Evolutionary conservation across 2,329 filamentous ascomycete species (phyloP), one percentile per base, ranked within the genome.

Genomic region (Claviceps purpurea): DNA sequence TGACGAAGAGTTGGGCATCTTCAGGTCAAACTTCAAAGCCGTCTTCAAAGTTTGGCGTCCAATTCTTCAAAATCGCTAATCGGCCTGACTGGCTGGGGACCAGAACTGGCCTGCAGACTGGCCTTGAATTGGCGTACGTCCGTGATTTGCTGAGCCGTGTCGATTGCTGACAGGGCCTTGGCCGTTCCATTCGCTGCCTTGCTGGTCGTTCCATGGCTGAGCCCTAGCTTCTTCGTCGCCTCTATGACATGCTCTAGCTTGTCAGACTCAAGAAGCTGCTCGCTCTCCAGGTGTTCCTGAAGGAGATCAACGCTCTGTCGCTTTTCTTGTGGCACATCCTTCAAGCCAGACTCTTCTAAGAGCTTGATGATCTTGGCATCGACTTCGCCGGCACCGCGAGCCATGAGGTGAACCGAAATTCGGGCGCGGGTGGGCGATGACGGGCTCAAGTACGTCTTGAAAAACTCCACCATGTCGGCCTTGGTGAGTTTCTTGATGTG

Each of bases 21-120:
- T 10, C 4, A 20, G 6, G 18, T n/a, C n/a, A n/a, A n/a, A n/a
- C n/a, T n/a, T n/a, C n/a, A 26, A 39, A 37, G 40, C 22, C 38
- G 40, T 16, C 11, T 40, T 56, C 53, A 91, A 53, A 96, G 75
- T 72, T 96, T 96, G 14, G 87, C 71, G 56, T 87, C 88, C 54
- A 84, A 73, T 54, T 96, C 91, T 65, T 95, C 87, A 67, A 91
- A 97, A 62, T 89, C 86, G 56, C 76, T 84, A 52, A 97, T 67
- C 58, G 93, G 85, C 62, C 78, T 83, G 34, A 87, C 79, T 0
- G 90, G 79, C 55, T 76, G 76, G 1, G 89, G 81, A 1, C 87
- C 91, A 22, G 78, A 75, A 56, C 83, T 93, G 30, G 88, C 77
- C 54, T 78, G 72, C 60, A 96, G 73, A 14, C 79, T 74, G 0